phyloP scores from a whole-genome alignment of 306 rosid genomes.

The Rosa rugosa region DNA sequence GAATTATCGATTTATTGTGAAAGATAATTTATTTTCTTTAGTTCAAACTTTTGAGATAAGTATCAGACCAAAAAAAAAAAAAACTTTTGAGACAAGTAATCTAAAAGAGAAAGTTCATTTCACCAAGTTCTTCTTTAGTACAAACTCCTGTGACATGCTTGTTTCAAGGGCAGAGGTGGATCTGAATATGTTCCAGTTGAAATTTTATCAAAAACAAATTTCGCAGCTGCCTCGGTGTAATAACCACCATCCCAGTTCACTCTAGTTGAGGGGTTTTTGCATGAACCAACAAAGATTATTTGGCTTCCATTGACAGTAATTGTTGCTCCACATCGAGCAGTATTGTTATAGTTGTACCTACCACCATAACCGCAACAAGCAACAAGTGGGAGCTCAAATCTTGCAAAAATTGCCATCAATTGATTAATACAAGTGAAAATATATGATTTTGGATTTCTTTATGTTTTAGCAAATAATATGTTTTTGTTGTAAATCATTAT shows the following conservation, averaged over 20 bases:
- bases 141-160: slow-evolving; percentile 26
- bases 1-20: too few relatives aligned
- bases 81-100: too few relatives aligned
- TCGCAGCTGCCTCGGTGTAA: slow-evolving; percentile 53
- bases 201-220: slow-evolving; percentile 34
- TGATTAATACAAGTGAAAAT: background rate
- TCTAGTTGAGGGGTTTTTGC: slow-evolving; percentile 30
- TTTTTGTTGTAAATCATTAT: too few relatives aligned
- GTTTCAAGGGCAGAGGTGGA: slow-evolving; percentile 40
- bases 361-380: slow-evolving; percentile 61
- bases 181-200: slow-evolving; percentile 45
- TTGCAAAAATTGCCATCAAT: slow-evolving; percentile 19
- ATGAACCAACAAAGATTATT: slow-evolving; percentile 43
- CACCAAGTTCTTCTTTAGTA: background rate
- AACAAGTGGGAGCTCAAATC: slow-evolving; percentile 42
- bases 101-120: too few relatives aligned
- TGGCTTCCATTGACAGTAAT: slow-evolving; percentile 22
- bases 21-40: too few relatives aligned
- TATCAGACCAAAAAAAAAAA: too few relatives aligned
- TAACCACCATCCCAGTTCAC: slow-evolving; percentile 52
- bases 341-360: slow-evolving; percentile 24
- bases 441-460: too few relatives aligned
- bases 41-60: too few relatives aligned
- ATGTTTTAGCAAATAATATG: too few relatives aligned
- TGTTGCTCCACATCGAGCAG: slow-evolving; percentile 34